Base-by-base conservation (phyloP, 768 basidiomycete genomes). In the Boletus subcaerulescens region DNA sequence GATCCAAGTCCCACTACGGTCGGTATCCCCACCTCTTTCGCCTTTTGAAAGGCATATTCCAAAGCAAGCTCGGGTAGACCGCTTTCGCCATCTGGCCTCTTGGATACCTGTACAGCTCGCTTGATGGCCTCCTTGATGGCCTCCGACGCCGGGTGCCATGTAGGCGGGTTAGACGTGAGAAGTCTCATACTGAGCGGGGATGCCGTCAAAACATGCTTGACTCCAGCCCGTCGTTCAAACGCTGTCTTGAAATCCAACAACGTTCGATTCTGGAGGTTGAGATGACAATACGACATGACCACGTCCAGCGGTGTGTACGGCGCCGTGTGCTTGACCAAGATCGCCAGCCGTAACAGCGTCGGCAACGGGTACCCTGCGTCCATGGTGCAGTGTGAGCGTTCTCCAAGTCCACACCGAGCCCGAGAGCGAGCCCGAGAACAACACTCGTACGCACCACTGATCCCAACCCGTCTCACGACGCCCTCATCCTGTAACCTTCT, bases 141-240 rank as follows among this genome's bases (percentile, higher is more conserved):
- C 14, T 68, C 62, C 18, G 90, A 79, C 7, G 90, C 89, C 15
- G 91, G 90, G 64, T 93, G 91, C 92, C 91, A 94, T 3, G 68
- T 13, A 1, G 87, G 87, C 3, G 79, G 76, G 1, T 65, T 67
- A 10, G 75, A 70, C 0, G 84, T 83, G 33, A 95, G 77, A 4
- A 94, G 79, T 0, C 86, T 87, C 92, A 94, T 94, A 65, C 81
- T 86, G 49, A 95, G 76, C 9, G 93, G 93, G 3, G 91, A 92
- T 2, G 93, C 93, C 3, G 86, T 76, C 48, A 93, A 50, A 29
- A 95, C 75, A 52, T 90, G 87, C 52, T 70, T 66, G 42, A 95
- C 80, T 47, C 80, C 73, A 0, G 90, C 91, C 22, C 87, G 85
- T 18, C 72, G 66, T 58, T 76, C 74, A 51, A 93, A 79, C 39